These are phyloP conservation scores for Tuber umbilicatum DNA, from an alignment of 495 filamentous ascomycete genomes.

Conservation along the genomic window DNA sequence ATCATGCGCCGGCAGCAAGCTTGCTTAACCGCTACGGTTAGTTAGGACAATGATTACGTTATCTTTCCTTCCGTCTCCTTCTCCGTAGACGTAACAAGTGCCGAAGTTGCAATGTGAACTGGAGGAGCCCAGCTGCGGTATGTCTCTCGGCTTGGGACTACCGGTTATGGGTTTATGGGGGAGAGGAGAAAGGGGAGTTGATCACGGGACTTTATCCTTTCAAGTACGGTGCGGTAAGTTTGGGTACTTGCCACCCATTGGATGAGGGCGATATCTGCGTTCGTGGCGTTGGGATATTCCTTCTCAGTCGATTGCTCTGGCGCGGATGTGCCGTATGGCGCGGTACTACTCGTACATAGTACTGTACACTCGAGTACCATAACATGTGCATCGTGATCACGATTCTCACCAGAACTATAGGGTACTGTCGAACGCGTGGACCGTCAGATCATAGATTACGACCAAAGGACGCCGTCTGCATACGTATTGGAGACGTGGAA, in stretches of 20 bases:
- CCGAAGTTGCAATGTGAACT: background rate
- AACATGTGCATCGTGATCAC: background rate
- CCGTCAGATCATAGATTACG: too few species aligned
- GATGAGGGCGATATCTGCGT: background rate
- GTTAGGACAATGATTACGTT: background rate
- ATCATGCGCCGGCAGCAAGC: background rate
- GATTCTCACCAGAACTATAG: background rate
- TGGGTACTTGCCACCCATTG: background rate
- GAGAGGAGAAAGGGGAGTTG: background rate
- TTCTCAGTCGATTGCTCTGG: background rate
- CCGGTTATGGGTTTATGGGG: background rate
- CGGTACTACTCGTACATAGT: too few species aligned
- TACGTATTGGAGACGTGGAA: too few species aligned
- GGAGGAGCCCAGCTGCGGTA: background rate
- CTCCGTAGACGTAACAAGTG: background rate
- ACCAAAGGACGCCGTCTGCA: too few species aligned
- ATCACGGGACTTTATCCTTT: background rate
- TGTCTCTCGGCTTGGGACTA: background rate
- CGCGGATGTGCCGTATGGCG: too few species aligned
- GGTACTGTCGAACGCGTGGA: background rate
- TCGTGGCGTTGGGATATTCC: background rate
- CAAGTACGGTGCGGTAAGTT: background rate
- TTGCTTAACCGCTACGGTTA: background rate
- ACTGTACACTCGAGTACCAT: background rate
- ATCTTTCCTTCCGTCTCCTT: background rate